These are phyloP conservation scores for Chaetomium sp. DNA, from an alignment of 2,329 filamentous ascomycete species.

Conservation along the genomic window DNA sequence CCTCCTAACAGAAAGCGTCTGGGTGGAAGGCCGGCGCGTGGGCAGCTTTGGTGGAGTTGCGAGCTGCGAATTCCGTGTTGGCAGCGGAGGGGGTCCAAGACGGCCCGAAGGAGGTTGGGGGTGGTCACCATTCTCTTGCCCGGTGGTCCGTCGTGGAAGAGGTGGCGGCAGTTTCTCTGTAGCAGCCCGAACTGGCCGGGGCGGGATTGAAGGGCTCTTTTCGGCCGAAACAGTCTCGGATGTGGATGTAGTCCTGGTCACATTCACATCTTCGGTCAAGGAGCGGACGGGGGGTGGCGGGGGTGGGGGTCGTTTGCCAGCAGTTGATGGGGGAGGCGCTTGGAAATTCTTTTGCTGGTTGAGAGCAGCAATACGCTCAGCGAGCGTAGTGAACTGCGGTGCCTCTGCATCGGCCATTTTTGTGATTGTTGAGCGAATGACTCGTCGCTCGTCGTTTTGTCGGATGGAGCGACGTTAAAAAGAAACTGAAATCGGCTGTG, in stretches of 20 bases:
- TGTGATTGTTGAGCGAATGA: not conserved
- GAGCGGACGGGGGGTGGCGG: slow-evolving; percentile 52
- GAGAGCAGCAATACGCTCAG: slow-evolving; percentile 65
- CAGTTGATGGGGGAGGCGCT: slow-evolving; percentile 40
- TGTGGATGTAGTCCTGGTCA: slow-evolving; percentile 39
- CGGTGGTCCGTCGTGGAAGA: slow-evolving; percentile 44
- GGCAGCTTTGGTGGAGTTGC: slow-evolving; percentile 52
- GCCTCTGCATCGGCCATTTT: slow-evolving; percentile 64
- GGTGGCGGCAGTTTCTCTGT: slow-evolving; percentile 41
- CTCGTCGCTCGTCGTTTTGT: not conserved
- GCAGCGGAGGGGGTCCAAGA: slow-evolving; percentile 43
- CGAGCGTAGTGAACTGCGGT: slow-evolving; percentile 61
- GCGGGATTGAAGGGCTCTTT: slow-evolving; percentile 45
- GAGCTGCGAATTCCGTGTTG: slow-evolving; percentile 44
- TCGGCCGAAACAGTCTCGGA: slow-evolving; percentile 31
- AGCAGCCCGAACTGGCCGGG: slow-evolving; percentile 40
- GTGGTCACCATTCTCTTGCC: slow-evolving; percentile 31
- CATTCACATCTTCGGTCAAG: slow-evolving; percentile 41
- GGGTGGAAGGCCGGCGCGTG: slow-evolving; percentile 51
- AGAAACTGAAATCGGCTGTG: not conserved
- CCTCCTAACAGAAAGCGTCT: slow-evolving; percentile 47
- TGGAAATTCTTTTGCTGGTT: slow-evolving; percentile 64
- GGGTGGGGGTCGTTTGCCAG: slow-evolving; percentile 47
- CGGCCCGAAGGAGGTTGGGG: slow-evolving; percentile 35
- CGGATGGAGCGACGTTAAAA: slow-evolving; percentile 3